Conservation (phyloP, 306 rosid genomes). For the Trifolium repens region DNA sequence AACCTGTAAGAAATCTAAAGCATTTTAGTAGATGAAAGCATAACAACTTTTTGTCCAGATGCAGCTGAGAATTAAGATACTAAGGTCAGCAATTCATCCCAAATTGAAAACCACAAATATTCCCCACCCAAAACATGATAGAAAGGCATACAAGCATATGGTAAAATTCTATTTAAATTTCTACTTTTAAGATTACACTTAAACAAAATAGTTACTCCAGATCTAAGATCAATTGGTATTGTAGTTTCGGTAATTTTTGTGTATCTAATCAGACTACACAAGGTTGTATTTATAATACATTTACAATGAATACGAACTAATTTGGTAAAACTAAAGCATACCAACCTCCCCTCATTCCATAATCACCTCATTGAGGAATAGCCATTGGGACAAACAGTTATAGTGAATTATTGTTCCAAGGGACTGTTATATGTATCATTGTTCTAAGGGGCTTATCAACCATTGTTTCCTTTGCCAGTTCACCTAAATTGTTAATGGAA, state of each 20-base stretch:
- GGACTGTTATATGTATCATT: not conserved
- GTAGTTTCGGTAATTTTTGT: slow-evolving; percentile 1
- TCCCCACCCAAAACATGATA: slow-evolving; percentile 26
- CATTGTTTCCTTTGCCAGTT: no score
- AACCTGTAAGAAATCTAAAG: slow-evolving; percentile 55
- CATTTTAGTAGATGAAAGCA: slow-evolving; percentile 12
- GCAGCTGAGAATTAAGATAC: slow-evolving; percentile 29
- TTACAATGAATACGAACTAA: not conserved
- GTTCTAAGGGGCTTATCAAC: not conserved
- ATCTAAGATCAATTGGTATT: slow-evolving; percentile 12
- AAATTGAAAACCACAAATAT: not conserved
- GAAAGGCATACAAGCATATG: not conserved
- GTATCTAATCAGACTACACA: not conserved
- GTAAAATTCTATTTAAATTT: slow-evolving; percentile 8
- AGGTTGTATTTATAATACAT: not conserved
- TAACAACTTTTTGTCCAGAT: not conserved
- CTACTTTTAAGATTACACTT: not conserved
- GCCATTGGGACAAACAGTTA: not conserved
- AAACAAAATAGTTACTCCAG: slow-evolving; percentile 26
- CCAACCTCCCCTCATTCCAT: not conserved
- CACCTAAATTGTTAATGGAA: not conserved
- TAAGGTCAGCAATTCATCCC: slow-evolving; percentile 4
- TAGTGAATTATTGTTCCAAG: no score
- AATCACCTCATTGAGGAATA: not conserved
- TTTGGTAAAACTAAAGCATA: not conserved